A percentile compares a stretch with the other conserved stretches of the same genome.
These are phyloP conservation scores for Mycena indigotica DNA, from an alignment of 768 basidiomycete species.

Conservation along the genomic window DNA sequence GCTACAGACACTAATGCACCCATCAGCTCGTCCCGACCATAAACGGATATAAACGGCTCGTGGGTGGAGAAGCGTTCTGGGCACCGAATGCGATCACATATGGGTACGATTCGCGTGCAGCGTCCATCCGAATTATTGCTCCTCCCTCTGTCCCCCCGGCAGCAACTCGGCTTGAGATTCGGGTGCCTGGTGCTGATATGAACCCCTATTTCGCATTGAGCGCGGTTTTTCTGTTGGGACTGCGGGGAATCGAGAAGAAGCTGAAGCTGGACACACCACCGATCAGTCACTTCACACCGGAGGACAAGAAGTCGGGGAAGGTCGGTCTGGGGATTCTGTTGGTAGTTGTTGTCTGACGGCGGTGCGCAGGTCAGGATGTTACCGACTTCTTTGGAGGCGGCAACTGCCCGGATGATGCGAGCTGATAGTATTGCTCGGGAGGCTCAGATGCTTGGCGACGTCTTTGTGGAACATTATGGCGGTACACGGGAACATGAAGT, in stretches of 20 bases:
- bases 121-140: conserved; percentile 88
- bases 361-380: conserved; percentile 65
- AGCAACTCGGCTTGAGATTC: conserved; percentile 89
- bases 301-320: conserved; percentile 61
- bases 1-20: neutral
- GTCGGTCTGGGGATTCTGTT: conserved; percentile 28
- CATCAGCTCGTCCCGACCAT: conserved; percentile 81
- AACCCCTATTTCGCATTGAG: conserved; percentile 89
- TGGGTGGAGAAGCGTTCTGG: conserved; percentile 93
- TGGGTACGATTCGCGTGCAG: conserved; percentile 93
- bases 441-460: conserved; percentile 70
- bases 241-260: conserved; percentile 85
- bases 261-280: conserved; percentile 70
- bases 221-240: conserved; percentile 83
- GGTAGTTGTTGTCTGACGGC: conserved; percentile 14
- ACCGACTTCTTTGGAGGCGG: conserved; percentile 76
- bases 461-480: conserved; percentile 92
- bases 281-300: conserved; percentile 56
- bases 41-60: conserved; percentile 96
- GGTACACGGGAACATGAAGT: conserved; percentile 95
- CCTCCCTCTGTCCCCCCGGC: conserved; percentile 82
- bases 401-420: conserved; percentile 79
- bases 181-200: conserved; percentile 97
- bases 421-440: conserved; percentile 82
- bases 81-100: conserved; percentile 92